Percentiles rank a stretch among this genome's conserved stretches.
Conservation (phyloP, 1,284 basidiomycete species). For the Ustilago lituana region DNA sequence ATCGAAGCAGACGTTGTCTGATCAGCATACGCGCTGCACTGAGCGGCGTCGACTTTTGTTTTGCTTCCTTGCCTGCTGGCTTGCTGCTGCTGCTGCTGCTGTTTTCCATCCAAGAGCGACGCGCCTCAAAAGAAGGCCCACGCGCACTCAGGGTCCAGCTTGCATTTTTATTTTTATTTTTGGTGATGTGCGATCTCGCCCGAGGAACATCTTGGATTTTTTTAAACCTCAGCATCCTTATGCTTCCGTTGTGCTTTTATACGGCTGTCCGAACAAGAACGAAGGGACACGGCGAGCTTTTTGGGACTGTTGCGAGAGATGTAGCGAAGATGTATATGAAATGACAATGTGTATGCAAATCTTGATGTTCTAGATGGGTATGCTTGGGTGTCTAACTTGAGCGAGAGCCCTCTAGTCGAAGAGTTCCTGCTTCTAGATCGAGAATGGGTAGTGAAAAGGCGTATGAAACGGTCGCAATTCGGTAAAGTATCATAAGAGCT, state of each 20-base stretch:
- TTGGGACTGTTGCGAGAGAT: not conserved
- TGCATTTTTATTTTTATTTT: not conserved
- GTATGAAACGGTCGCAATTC: too few species aligned
- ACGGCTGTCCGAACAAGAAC: too few species aligned
- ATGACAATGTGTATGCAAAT: not conserved
- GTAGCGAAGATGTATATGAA: not conserved
- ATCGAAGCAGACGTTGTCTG: too few species aligned
- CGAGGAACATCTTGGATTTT: too few species aligned
- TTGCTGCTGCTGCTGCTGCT: slow-evolving; percentile 1
- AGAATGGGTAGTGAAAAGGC: too few species aligned
- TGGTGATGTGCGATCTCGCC: not conserved
- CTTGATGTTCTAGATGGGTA: not conserved
- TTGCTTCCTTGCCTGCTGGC: not conserved
- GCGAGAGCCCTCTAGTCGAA: too few species aligned
- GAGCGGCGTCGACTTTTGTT: slow-evolving; percentile 11
- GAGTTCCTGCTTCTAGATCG: too few species aligned
- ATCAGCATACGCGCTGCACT: slow-evolving; percentile 1
- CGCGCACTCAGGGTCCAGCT: slow-evolving; percentile 27
- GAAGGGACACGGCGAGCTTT: too few species aligned
- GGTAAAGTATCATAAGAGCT: too few species aligned
- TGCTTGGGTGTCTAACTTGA: not conserved
- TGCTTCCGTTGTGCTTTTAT: too few species aligned
- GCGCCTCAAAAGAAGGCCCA: slow-evolving; percentile 13
- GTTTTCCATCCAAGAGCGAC: not conserved
- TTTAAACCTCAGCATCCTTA: too few species aligned